phyloP scores from a whole-genome alignment of 345 rosid species.

The Stellera chamaejasme region DNA sequence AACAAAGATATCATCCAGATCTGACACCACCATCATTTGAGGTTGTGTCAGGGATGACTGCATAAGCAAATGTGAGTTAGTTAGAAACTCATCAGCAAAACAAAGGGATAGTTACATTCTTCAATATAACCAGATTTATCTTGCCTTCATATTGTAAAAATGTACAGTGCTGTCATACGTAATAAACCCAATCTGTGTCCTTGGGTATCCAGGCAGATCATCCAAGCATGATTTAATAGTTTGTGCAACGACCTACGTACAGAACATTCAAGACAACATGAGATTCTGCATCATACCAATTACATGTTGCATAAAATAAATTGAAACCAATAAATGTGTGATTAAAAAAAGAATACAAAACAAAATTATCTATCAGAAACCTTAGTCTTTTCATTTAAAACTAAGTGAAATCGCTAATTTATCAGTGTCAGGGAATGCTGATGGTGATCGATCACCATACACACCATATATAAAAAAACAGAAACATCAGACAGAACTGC shows the following conservation, averaged over 20 bases:
- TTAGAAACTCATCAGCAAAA: constrained; percentile 4
- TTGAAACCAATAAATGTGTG: too few relatives aligned
- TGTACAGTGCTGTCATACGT: constrained; percentile 96
- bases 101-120: constrained; percentile 7
- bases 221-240: constrained; percentile 94
- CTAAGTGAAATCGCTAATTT: too few relatives aligned
- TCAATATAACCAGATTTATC: constrained; percentile 12
- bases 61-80: constrained; percentile 22
- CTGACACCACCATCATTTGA: constrained; percentile 99
- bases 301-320: too few relatives aligned
- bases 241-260: constrained; percentile 77
- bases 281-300: too few relatives aligned
- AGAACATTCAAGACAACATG: constrained; percentile 2
- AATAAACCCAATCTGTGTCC: constrained; percentile 98
- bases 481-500: too few relatives aligned
- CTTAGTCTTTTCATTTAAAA: too few relatives aligned
- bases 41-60: constrained; percentile 98
- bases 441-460: too few relatives aligned
- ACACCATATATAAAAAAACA: too few relatives aligned
- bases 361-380: too few relatives aligned
- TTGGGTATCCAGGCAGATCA: constrained; percentile 89
- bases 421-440: too few relatives aligned
- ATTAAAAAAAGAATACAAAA: too few relatives aligned
- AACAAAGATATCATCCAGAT: constrained; percentile 84
- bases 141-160: constrained; percentile 97